Evolutionary conservation across 805 yeast genomes (phyloP).

Genomic region (Cyberlindnera maclurae): DNA sequence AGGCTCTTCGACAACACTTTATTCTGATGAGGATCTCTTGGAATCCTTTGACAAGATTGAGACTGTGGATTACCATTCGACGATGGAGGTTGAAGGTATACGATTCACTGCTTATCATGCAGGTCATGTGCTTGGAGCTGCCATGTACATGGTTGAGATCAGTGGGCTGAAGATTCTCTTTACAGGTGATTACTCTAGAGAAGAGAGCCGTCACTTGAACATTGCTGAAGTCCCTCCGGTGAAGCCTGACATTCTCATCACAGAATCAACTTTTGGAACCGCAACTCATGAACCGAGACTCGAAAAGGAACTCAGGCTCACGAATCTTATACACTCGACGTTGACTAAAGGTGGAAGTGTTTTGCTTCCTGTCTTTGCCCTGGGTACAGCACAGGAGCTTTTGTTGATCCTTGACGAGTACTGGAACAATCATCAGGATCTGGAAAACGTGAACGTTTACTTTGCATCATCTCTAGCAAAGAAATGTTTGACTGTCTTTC

Average conservation of each 20-base stretch:
- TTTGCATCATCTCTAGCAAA: constrained; percentile 92
- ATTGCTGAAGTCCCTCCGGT: constrained; percentile 90
- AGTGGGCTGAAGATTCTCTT: constrained; percentile 85
- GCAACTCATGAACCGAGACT: constrained; percentile 90
- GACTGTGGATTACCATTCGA: constrained; percentile 92
- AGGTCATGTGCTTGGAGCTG: constrained; percentile 99
- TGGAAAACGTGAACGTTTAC: constrained; percentile 75
- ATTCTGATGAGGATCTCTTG: constrained; percentile 84
- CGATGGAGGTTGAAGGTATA: constrained; percentile 89
- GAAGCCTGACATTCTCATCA: constrained; percentile 82
- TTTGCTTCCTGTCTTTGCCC: constrained; percentile 87
- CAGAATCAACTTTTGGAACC: constrained; percentile 96
- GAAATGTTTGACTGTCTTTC: constrained; percentile 96
- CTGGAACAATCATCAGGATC: constrained; percentile 80
- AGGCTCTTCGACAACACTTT: constrained; percentile 44
- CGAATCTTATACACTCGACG: constrained; percentile 78
- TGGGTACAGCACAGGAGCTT: constrained; percentile 95
- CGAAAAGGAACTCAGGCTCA: constrained; percentile 77
- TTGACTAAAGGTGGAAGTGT: constrained; percentile 86
- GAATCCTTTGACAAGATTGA: constrained; percentile 87
- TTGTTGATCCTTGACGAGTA: constrained; percentile 88
- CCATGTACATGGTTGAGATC: constrained; percentile 92
- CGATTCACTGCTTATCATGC: constrained; percentile 98
- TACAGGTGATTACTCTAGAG: constrained; percentile 97
- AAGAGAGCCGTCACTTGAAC: constrained; percentile 89